Evolutionary conservation across 352 stramenopile species (phyloP).

Genomic region (Phytophthora megakarya): DNA sequence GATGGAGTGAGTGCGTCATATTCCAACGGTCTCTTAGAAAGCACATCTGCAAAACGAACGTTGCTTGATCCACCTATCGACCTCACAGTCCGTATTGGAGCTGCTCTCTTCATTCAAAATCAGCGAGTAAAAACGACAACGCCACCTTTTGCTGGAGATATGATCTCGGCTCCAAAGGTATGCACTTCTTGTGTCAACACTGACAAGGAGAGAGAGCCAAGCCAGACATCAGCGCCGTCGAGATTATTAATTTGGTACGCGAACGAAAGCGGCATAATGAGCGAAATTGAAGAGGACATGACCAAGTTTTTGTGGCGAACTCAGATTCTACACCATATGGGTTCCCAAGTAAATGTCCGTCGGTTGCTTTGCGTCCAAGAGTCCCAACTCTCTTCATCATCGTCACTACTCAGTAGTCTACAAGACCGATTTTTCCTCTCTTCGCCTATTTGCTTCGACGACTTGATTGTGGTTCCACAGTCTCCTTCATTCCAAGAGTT

Average conservation of each 20-base stretch:
- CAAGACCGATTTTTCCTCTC: conserved; percentile 20
- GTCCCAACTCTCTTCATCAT: conserved; percentile 4
- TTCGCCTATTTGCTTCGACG: conserved; percentile 15
- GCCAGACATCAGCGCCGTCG: not conserved
- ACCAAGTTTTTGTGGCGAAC: conserved; percentile 27
- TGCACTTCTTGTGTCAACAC: not conserved
- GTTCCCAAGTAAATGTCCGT: conserved; percentile 18
- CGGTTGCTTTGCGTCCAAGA: conserved; percentile 41
- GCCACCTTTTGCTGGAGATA: conserved; percentile 41
- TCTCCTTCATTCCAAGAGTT: conserved; percentile 29
- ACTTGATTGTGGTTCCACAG: conserved; percentile 24
- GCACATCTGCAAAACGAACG: conserved; percentile 23
- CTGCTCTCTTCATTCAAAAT: conserved; percentile 47
- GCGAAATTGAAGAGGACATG: not conserved
- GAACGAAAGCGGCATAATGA: conserved; percentile 28
- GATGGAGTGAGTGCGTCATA: conserved; percentile 56
- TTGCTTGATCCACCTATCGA: conserved; percentile 26
- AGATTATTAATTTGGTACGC: conserved; percentile 43
- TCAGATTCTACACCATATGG: conserved; percentile 38
- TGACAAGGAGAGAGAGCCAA: not conserved
- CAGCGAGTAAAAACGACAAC: conserved; percentile 37
- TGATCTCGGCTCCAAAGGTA: not conserved
- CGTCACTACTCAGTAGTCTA: conserved; percentile 21
- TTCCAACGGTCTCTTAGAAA: conserved; percentile 66
- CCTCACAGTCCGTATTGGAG: conserved; percentile 36